Percentiles rank a stretch among this genome's conserved stretches.
Evolutionary conservation across 805 yeast species (phyloP).

Genomic region (Starmerella etchellsii): DNA sequence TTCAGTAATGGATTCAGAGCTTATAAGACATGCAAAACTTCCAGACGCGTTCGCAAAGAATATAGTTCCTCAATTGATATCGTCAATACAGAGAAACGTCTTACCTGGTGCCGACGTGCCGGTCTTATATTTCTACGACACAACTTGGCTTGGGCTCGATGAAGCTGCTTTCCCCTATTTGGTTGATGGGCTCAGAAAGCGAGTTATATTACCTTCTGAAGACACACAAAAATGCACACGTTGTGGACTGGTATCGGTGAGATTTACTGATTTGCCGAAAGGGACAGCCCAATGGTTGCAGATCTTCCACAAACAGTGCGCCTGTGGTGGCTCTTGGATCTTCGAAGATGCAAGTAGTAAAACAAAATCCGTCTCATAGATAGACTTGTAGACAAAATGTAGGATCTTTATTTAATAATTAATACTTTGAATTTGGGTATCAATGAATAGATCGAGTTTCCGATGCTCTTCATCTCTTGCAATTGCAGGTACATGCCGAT

Average conservation of each 20-base stretch:
- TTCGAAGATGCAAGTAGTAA: not conserved
- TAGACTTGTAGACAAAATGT: no score
- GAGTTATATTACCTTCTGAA: conserved; percentile 28
- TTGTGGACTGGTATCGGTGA: conserved; percentile 39
- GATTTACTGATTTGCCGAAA: conserved; percentile 28
- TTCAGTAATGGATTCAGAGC: conserved; percentile 17
- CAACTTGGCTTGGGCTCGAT: conserved; percentile 46
- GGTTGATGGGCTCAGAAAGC: conserved; percentile 30
- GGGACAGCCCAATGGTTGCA: conserved; percentile 37
- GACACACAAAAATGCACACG: conserved; percentile 37
- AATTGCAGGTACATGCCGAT: conserved; percentile 15
- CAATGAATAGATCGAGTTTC: not conserved
- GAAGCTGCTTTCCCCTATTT: conserved; percentile 10
- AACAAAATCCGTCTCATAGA: no score
- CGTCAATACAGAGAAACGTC: not conserved
- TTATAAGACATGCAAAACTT: conserved; percentile 38
- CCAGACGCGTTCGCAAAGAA: conserved; percentile 32
- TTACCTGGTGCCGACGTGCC: conserved; percentile 31
- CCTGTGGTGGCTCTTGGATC: conserved; percentile 66
- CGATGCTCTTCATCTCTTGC: conserved; percentile 17
- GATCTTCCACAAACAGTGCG: conserved; percentile 59
- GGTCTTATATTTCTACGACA: conserved; percentile 49
- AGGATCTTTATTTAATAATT: not conserved
- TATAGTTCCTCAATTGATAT: conserved; percentile 27
- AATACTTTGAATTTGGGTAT: not conserved